These are phyloP conservation scores for Teratosphaeria gauchensis DNA, from an alignment of 2,329 filamentous ascomycete species.

Conservation along the genomic window DNA sequence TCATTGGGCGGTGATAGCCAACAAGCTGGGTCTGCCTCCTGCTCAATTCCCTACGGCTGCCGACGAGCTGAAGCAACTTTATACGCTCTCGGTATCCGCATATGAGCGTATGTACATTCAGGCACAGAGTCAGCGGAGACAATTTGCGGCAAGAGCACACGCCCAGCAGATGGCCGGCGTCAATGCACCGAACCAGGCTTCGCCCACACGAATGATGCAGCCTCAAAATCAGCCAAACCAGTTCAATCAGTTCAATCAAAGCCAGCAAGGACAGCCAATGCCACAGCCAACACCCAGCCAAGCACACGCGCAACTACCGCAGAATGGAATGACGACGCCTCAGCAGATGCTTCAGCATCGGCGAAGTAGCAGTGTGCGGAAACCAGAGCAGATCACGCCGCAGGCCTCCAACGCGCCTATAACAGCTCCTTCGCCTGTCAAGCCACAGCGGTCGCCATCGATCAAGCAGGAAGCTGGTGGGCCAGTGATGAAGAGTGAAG, in stretches of 20 bases:
- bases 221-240: conserved; percentile 14
- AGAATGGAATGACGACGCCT: conserved; percentile 38
- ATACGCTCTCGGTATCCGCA: conserved; percentile 63
- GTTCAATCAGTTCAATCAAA: conserved; percentile 13
- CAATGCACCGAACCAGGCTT: conserved; percentile 20
- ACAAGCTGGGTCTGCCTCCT: conserved; percentile 35
- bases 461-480: conserved; percentile 19
- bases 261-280: conserved; percentile 18
- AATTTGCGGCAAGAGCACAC: conserved; percentile 24
- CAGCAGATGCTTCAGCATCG: conserved; percentile 31
- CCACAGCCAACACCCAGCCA: conserved; percentile 34
- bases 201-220: conserved; percentile 26
- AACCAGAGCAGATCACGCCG: conserved; percentile 22
- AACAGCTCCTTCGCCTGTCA: conserved; percentile 21
- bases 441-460: conserved; percentile 20
- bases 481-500: conserved; percentile 24
- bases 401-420: conserved; percentile 10
- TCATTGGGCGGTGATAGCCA: conserved; percentile 63
- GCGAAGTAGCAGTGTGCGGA: conserved; percentile 21
- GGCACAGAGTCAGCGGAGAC: conserved; percentile 37
- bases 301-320: conserved; percentile 38
- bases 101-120: conserved; percentile 64
- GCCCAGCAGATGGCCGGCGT: conserved; percentile 33
- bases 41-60: conserved; percentile 51
- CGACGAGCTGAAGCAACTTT: conserved; percentile 60